Evolutionary conservation across 2,329 filamentous ascomycete species (phyloP).

Genomic region (Arachnomyces sp.): DNA sequence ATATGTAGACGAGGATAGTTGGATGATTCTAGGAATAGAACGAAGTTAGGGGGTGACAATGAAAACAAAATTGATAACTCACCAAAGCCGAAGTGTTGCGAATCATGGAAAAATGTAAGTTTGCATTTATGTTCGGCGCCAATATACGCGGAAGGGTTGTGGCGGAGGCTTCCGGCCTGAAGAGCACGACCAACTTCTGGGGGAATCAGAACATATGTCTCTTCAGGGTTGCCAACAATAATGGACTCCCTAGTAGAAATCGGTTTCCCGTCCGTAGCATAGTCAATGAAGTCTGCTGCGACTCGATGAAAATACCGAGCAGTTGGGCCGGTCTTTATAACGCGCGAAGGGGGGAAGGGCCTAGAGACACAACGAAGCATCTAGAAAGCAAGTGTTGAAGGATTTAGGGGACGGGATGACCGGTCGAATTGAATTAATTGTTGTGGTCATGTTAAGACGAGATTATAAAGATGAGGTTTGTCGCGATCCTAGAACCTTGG

Average conservation of each 20-base stretch:
- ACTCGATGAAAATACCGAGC: constrained; percentile 9
- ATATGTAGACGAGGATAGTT: constrained; percentile 20
- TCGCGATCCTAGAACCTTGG: no score
- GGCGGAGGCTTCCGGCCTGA: constrained; percentile 11
- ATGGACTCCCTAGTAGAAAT: constrained; percentile 15
- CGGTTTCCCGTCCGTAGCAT: constrained; percentile 15
- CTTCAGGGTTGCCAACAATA: constrained; percentile 16
- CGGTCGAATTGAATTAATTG: no score
- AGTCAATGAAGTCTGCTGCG: constrained; percentile 15
- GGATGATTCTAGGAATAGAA: constrained; percentile 3
- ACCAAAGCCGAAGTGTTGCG: constrained; percentile 20
- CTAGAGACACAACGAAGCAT: no score
- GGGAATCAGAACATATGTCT: constrained; percentile 18
- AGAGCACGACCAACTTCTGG: constrained; percentile 16
- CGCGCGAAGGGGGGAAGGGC: no score
- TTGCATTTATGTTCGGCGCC: constrained; percentile 16
- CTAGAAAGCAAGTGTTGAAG: no score
- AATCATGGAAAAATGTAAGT: constrained; percentile 21
- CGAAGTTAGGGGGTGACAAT: background rate
- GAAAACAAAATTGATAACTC: background rate
- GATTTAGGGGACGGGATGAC: no score
- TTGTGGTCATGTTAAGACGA: no score
- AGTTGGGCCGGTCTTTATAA: no score
- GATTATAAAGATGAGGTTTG: no score
- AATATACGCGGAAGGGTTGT: constrained; percentile 5